Evolutionary conservation across 345 rosid species (phyloP), one percentile per base, ranked within the genome.

Genomic region (Eucalyptus dawsonii): DNA sequence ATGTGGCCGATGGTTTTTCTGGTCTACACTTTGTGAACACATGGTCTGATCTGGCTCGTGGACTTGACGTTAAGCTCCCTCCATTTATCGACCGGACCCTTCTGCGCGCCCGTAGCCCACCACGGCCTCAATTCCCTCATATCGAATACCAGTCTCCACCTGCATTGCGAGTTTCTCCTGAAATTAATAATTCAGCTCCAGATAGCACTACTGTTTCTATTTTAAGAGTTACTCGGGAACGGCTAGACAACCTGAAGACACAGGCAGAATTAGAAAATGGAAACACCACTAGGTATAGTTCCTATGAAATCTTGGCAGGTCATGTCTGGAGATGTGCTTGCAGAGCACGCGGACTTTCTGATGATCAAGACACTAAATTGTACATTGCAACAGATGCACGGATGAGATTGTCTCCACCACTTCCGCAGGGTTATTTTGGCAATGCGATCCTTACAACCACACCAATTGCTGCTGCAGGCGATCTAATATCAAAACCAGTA

Each of bases 341-440:
- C 92, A 93, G 88, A 89, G 97, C 99, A 1, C 97, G 99, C 11
- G 96, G 94, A 24, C 97, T 96, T 88, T 47, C 92, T 0, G 94
- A 91, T 60, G 96, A 94, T 90, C 99, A 97, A 91, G 94, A 91
- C 49, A 94, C 94, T 87, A 96, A 96, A 87, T 24, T 97, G 88
- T 96, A 93, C 90, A 96, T 96, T 49, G 98, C 98, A 2, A 96
- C 97, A 31, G 99, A 96, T 80, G 98, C 96, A 53, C 93, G 99
- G 89, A 89, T 97, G 9, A 93, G 99, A 88, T 92, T 95, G 92
- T 89, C 60, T 51, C 99, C 99, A 3, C 95, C 90, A 86, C 97
- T 97, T 2, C 99, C 98, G 40, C 95, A 94, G 16, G 99, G 97
- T 87, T 96, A 97, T 94, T 97, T 97, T 88, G 99, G 99, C 60